These are phyloP conservation scores for Brassica juncea DNA, from an alignment of 345 rosid genomes.

Conservation along the genomic window DNA sequence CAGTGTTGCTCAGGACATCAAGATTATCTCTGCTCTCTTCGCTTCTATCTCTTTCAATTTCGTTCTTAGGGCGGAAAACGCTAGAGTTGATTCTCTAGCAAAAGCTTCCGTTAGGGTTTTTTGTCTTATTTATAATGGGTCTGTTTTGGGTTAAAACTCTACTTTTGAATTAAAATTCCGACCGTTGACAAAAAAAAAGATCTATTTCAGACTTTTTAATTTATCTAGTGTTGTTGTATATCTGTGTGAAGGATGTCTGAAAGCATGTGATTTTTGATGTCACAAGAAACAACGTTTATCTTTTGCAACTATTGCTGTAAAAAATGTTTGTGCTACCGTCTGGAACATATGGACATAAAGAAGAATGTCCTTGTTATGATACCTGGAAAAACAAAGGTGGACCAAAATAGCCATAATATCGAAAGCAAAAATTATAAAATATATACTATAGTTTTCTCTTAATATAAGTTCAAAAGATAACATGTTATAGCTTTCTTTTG, in stretches of 20 bases:
- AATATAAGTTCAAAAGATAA: not conserved
- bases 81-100: too few relatives aligned
- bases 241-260: constrained; percentile 32
- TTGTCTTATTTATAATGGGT: too few relatives aligned
- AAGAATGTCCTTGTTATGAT: constrained; percentile 29
- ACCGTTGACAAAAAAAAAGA: too few relatives aligned
- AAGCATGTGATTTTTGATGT: constrained; percentile 30
- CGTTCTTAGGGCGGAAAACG: too few relatives aligned
- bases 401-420: constrained; percentile 47
- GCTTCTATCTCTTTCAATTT: too few relatives aligned
- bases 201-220: not conserved
- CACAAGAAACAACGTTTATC: constrained; percentile 28
- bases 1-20: too few relatives aligned
- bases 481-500: too few relatives aligned
- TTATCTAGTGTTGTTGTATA: not conserved
- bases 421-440: too few relatives aligned
- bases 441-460: not conserved
- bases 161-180: too few relatives aligned
- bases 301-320: constrained; percentile 45
- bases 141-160: too few relatives aligned
- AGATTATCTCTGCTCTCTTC: too few relatives aligned
- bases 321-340: constrained; percentile 46
- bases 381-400: constrained; percentile 42
- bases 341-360: constrained; percentile 1
- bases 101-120: too few relatives aligned